Evolutionary conservation across 352 stramenopile genomes (phyloP).

Genomic region (Lagenidium sp.): DNA sequence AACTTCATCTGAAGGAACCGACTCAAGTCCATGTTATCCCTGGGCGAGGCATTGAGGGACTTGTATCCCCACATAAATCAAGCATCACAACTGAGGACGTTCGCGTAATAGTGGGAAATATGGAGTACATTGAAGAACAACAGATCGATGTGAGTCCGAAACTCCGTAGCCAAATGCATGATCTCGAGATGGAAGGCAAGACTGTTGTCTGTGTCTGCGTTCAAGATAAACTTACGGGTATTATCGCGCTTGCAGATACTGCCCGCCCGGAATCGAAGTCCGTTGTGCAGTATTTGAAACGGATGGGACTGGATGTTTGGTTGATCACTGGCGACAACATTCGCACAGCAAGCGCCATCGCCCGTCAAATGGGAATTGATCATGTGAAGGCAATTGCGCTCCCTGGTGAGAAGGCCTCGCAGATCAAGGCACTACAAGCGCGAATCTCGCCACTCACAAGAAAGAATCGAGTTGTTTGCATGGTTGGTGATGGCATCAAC

Average conservation of each 20-base stretch:
- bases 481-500: constrained; percentile 95
- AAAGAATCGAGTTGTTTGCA: constrained; percentile 80
- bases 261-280: constrained; percentile 58
- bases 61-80: constrained; percentile 27
- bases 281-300: constrained; percentile 69
- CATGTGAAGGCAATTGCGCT: constrained; percentile 84
- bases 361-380: constrained; percentile 84
- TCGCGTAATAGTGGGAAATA: constrained; percentile 67
- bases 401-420: constrained; percentile 91
- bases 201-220: constrained; percentile 78
- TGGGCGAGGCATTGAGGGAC: constrained; percentile 68
- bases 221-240: constrained; percentile 52
- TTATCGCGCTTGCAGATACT: constrained; percentile 74
- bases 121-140: constrained; percentile 75
- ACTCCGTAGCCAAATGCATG: constrained; percentile 69
- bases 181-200: constrained; percentile 78
- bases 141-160: constrained; percentile 46
- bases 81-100: constrained; percentile 7
- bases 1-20: constrained; percentile 62
- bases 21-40: constrained; percentile 65
- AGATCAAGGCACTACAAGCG: constrained; percentile 81
- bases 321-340: constrained; percentile 91
- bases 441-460: constrained; percentile 59
- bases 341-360: constrained; percentile 86
- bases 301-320: constrained; percentile 79